Evolutionary conservation across 371 early-diverging fungal species (phyloP).

Genomic region (Mucor racemosus): DNA sequence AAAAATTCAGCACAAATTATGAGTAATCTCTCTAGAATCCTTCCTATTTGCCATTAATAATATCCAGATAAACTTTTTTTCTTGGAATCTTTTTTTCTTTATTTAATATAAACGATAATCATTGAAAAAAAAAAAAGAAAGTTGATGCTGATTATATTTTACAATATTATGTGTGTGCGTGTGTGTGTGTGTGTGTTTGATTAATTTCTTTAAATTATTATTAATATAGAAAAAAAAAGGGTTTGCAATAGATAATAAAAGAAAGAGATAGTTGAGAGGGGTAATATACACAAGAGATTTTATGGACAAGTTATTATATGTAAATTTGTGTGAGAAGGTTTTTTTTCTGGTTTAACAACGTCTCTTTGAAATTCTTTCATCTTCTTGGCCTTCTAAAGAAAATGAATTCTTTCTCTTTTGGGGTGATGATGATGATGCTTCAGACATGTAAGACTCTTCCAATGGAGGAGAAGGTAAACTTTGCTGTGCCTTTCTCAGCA

Average conservation of each 20-base stretch:
- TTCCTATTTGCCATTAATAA: background rate
- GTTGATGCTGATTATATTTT: background rate
- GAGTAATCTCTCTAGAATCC: background rate
- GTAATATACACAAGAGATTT: slow-evolving; percentile 11
- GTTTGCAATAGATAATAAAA: too few relatives aligned
- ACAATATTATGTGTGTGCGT: background rate
- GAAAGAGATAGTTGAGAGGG: slow-evolving; percentile 7
- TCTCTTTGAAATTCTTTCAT: slow-evolving; percentile 10
- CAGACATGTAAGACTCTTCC: slow-evolving; percentile 21
- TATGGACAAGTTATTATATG: slow-evolving; percentile 4
- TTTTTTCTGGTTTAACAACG: slow-evolving; percentile 3
- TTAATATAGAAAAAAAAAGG: background rate
- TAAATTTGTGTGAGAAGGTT: background rate
- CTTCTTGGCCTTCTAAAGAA: background rate
- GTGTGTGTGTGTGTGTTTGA: background rate
- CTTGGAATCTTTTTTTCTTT: background rate
- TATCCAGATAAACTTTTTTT: background rate
- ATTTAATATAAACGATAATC: slow-evolving; percentile 1
- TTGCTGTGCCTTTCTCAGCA: slow-evolving; percentile 21
- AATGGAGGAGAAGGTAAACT: slow-evolving; percentile 32
- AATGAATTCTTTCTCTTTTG: slow-evolving; percentile 18
- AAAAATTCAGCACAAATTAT: background rate
- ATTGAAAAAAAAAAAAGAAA: background rate
- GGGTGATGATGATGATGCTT: slow-evolving; percentile 6
- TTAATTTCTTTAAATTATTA: background rate